These are phyloP conservation scores for Fraxinus floribunda DNA, from an alignment of 305 asterid genomes.

Conservation along the genomic window DNA sequence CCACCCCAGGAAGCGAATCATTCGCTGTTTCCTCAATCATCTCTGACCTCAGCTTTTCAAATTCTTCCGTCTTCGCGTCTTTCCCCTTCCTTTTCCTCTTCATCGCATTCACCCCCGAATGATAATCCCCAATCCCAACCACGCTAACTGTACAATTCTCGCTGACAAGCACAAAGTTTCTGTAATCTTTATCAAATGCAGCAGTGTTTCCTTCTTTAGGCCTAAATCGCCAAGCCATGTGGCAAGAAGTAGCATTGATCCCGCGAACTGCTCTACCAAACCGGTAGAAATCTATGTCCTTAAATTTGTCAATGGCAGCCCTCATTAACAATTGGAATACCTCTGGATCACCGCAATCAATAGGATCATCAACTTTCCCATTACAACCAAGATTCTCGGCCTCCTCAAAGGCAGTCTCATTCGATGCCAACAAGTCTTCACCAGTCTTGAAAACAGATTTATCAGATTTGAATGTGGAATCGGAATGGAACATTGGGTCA, in stretches of 20 bases:
- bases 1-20: constrained; percentile 53
- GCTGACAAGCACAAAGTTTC: constrained; percentile 56
- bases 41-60: constrained; percentile 40
- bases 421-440: constrained; percentile 43
- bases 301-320: constrained; percentile 61
- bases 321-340: constrained; percentile 75
- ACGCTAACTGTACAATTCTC: constrained; percentile 68
- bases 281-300: constrained; percentile 62
- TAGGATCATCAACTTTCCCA: constrained; percentile 48
- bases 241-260: constrained; percentile 58
- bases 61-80: constrained; percentile 25
- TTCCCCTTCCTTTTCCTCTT: constrained; percentile 49
- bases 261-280: constrained; percentile 85
- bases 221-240: constrained; percentile 93
- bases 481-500: constrained; percentile 52
- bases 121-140: constrained; percentile 68
- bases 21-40: constrained; percentile 53
- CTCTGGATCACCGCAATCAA: constrained; percentile 75
- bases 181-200: constrained; percentile 63
- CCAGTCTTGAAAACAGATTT: constrained; percentile 45
- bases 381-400: constrained; percentile 37
- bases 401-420: constrained; percentile 38
- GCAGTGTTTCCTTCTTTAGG: constrained; percentile 64
- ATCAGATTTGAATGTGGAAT: constrained; percentile 51
- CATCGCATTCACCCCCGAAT: constrained; percentile 83